These are phyloP conservation scores for Acanthamoeba lenticulata DNA, from an alignment of 208 protist species.

Conservation along the genomic window DNA sequence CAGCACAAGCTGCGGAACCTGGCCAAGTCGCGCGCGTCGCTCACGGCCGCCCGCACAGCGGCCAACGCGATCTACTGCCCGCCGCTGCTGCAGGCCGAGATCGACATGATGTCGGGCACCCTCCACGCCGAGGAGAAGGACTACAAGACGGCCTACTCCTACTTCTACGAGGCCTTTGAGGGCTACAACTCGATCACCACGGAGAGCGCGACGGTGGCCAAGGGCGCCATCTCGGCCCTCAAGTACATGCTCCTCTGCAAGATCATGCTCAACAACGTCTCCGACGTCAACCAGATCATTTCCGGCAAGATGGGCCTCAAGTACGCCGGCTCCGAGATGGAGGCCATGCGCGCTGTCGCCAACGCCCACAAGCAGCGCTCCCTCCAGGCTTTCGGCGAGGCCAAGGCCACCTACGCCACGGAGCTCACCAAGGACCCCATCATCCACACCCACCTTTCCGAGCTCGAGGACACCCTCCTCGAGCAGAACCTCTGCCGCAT, in stretches of 20 bases:
- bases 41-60: slow-evolving; percentile 96
- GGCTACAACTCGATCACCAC: slow-evolving; percentile 93
- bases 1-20: slow-evolving; percentile 95
- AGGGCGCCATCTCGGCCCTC: slow-evolving; percentile 90
- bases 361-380: slow-evolving; percentile 94
- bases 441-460: slow-evolving; percentile 91
- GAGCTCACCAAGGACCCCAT: slow-evolving; percentile 89
- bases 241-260: slow-evolving; percentile 99
- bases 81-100: slow-evolving; percentile 96
- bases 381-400: slow-evolving; percentile 93
- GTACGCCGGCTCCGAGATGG: slow-evolving; percentile 92
- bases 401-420: slow-evolving; percentile 80
- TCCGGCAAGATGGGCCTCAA: slow-evolving; percentile 90
- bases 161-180: slow-evolving; percentile 99
- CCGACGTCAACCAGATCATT: slow-evolving; percentile 85
- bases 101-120: slow-evolving; percentile 96
- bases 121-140: slow-evolving; percentile 98
- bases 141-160: slow-evolving; percentile 98
- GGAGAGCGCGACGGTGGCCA: slow-evolving; percentile 79
- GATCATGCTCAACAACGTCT: slow-evolving; percentile 90
- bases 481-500: slow-evolving; percentile 96
- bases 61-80: slow-evolving; percentile 99
- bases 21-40: slow-evolving; percentile 92
- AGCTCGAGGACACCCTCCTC: slow-evolving; percentile 96
- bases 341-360: slow-evolving; percentile 95